phyloP scores from a whole-genome alignment of 345 rosid genomes.

The Odontarrhena argentea region DNA sequence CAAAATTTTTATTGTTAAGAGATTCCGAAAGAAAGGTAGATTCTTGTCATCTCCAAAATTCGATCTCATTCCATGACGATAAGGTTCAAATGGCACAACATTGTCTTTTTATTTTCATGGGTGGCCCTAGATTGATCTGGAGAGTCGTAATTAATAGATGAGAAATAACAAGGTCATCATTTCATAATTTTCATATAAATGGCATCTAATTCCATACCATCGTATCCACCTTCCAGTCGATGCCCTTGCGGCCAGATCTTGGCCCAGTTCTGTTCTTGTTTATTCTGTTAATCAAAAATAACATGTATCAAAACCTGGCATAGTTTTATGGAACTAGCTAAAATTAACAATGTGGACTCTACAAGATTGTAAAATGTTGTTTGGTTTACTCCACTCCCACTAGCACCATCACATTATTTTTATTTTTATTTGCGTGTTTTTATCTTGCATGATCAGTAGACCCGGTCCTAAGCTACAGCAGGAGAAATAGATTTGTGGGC shows the following conservation, averaged over 20 bases:
- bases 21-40: slow-evolving; percentile 15
- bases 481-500: too few species aligned
- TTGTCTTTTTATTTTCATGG: background rate
- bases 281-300: too few species aligned
- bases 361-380: too few species aligned
- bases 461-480: too few species aligned
- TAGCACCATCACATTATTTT: too few species aligned
- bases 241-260: background rate
- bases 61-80: slow-evolving; percentile 38
- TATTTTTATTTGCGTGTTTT: too few species aligned
- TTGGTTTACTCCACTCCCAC: too few species aligned
- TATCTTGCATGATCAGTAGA: too few species aligned
- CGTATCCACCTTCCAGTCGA: background rate
- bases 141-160: slow-evolving; percentile 21
- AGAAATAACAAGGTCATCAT: slow-evolving; percentile 11
- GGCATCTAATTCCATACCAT: background rate
- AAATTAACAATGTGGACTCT: too few species aligned
- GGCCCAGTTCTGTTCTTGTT: too few species aligned
- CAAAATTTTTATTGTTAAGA: slow-evolving; percentile 11
- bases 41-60: slow-evolving; percentile 17
- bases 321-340: too few species aligned
- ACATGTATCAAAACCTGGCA: too few species aligned
- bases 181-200: background rate
- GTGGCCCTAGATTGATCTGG: slow-evolving; percentile 29
- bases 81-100: slow-evolving; percentile 15